Evolutionary conservation across 805 yeast species (phyloP).

Genomic region (Sungouiozyma intestinalis): DNA sequence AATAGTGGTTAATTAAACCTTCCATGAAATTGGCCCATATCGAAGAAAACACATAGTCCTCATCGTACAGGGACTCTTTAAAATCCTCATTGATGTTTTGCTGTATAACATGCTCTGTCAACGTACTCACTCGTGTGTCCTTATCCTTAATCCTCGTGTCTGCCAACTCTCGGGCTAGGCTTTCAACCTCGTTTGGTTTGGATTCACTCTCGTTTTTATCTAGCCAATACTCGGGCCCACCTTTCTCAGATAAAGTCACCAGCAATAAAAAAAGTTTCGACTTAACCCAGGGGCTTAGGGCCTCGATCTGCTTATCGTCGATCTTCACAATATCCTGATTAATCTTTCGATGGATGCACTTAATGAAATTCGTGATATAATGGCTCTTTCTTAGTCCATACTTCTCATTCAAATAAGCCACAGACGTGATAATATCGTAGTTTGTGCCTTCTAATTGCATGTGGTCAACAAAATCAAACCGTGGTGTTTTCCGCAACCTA

Average conservation of each 20-base stretch:
- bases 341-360: slow-evolving; percentile 25
- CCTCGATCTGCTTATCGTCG: slow-evolving; percentile 14
- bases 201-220: slow-evolving; percentile 16
- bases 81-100: slow-evolving; percentile 27
- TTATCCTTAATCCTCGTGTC: neutral
- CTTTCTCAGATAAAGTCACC: slow-evolving; percentile 25
- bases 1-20: slow-evolving; percentile 29
- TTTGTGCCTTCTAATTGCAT: slow-evolving; percentile 20
- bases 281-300: slow-evolving; percentile 22
- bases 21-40: slow-evolving; percentile 33
- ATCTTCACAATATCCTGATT: slow-evolving; percentile 22
- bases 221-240: slow-evolving; percentile 30
- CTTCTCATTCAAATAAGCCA: slow-evolving; percentile 24
- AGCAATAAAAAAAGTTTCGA: slow-evolving; percentile 22
- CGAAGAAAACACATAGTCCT: slow-evolving; percentile 28
- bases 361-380: slow-evolving; percentile 22
- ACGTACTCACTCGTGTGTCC: slow-evolving; percentile 8
- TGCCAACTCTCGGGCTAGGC: neutral
- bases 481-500: slow-evolving; percentile 6
- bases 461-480: slow-evolving; percentile 15
- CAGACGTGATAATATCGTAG: slow-evolving; percentile 24
- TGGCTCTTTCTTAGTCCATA: slow-evolving; percentile 24
- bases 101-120: slow-evolving; percentile 26
- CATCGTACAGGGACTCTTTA: slow-evolving; percentile 23
- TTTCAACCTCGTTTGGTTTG: neutral